phyloP scores from a whole-genome alignment of 2,329 filamentous ascomycete species.

The Cladophialophora immunda region DNA sequence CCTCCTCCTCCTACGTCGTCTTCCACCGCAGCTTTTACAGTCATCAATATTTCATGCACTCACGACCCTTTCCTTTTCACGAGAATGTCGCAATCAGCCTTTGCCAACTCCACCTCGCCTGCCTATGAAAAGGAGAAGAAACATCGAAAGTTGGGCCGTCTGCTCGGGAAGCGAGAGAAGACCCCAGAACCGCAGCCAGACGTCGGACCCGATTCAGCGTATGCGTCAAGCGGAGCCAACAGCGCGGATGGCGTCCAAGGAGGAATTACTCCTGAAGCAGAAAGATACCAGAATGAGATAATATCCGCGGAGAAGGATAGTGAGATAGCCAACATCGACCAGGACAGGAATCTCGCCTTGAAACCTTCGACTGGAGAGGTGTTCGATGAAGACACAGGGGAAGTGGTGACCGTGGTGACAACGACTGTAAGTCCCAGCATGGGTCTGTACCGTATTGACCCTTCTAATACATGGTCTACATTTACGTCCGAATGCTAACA shows the following conservation, averaged over 20 bases:
- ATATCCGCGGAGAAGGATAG: conserved; percentile 40
- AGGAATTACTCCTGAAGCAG: conserved; percentile 19
- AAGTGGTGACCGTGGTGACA: conserved; percentile 41
- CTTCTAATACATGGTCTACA: background rate
- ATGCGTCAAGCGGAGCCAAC: conserved; percentile 36
- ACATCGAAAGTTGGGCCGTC: conserved; percentile 68
- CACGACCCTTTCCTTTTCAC: background rate
- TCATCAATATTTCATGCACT: conserved; percentile 9
- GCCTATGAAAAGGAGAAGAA: conserved; percentile 62
- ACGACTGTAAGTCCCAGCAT: conserved; percentile 27
- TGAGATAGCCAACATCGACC: conserved; percentile 39
- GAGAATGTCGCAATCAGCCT: conserved; percentile 31
- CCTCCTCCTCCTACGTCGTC: conserved; percentile 1
- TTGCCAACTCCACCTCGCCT: conserved; percentile 22
- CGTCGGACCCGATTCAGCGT: conserved; percentile 37
- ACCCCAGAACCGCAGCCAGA: conserved; percentile 16
- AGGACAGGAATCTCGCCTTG: conserved; percentile 37
- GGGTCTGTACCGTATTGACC: background rate
- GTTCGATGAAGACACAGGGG: conserved; percentile 40
- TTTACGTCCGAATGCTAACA: background rate
- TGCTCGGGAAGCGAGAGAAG: conserved; percentile 57
- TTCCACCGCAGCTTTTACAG: background rate
- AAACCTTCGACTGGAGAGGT: conserved; percentile 40
- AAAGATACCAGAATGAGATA: conserved; percentile 30
- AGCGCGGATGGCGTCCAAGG: conserved; percentile 26